phyloP scores from a whole-genome alignment of 1,284 basidiomycete genomes.

The Microbotryum saponariae region DNA sequence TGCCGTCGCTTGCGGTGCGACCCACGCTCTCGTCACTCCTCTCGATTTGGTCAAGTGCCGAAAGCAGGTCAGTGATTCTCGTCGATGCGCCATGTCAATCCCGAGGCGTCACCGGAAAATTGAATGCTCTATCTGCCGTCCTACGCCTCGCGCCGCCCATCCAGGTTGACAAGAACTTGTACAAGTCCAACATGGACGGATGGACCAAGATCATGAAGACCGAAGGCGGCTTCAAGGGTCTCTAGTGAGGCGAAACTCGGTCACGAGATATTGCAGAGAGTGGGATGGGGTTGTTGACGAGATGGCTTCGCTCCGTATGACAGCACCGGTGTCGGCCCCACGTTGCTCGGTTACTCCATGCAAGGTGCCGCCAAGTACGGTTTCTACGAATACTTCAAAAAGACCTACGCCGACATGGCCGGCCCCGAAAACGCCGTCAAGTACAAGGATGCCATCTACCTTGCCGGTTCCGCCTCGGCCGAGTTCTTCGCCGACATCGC shows the following conservation, averaged over 20 bases:
- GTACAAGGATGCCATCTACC: slow-evolving; percentile 40
- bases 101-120: neutral
- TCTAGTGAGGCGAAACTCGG: slow-evolving; percentile 30
- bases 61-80: slow-evolving; percentile 31
- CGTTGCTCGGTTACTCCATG: slow-evolving; percentile 39
- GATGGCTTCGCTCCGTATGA: neutral
- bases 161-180: slow-evolving; percentile 39
- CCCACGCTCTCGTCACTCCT: slow-evolving; percentile 39
- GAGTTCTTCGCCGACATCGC: slow-evolving; percentile 40
- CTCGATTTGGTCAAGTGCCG: slow-evolving; percentile 41
- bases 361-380: slow-evolving; percentile 40
- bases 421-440: slow-evolving; percentile 39
- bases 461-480: slow-evolving; percentile 40
- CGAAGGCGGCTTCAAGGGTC: slow-evolving; percentile 36
- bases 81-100: neutral
- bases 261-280: neutral
- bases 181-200: slow-evolving; percentile 39
- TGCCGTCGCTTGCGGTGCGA: slow-evolving; percentile 38
- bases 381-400: slow-evolving; percentile 38
- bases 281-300: neutral
- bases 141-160: too few species aligned
- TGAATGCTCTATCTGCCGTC: too few species aligned
- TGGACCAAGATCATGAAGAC: slow-evolving; percentile 38
- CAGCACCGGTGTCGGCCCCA: slow-evolving; percentile 39
- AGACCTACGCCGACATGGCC: slow-evolving; percentile 37